phyloP scores from a whole-genome alignment of 2,329 filamentous ascomycete species.

The Pseudocercospora macadamiae region DNA sequence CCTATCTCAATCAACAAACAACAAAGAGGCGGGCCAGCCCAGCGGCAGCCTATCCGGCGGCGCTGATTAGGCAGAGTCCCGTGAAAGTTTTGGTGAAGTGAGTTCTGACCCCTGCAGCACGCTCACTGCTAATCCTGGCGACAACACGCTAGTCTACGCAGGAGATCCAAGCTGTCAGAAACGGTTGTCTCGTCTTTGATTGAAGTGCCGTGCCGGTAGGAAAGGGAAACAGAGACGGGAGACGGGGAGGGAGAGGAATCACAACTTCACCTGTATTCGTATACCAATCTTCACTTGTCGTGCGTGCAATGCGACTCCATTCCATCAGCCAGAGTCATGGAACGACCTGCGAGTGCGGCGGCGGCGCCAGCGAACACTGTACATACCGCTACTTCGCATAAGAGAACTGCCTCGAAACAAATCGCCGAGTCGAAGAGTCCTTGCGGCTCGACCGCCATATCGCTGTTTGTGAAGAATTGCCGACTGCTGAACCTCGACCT shows the following conservation, averaged over 20 bases:
- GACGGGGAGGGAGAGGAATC: no score
- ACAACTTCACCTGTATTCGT: no score
- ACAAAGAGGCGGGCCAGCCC: no score
- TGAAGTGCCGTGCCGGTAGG: not conserved
- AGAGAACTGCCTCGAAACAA: conserved; percentile 23
- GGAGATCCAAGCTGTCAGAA: conserved; percentile 6
- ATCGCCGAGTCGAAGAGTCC: conserved; percentile 8
- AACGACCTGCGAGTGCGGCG: conserved; percentile 12
- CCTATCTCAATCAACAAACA: no score
- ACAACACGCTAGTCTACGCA: conserved; percentile 2
- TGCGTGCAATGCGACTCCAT: not conserved
- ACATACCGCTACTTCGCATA: conserved; percentile 16
- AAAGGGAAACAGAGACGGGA: not conserved
- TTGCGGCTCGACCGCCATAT: conserved; percentile 43
- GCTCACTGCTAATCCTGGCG: not conserved
- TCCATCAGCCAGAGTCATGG: conserved; percentile 14
- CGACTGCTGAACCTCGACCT: conserved; percentile 79
- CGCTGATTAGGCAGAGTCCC: no score
- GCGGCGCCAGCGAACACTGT: conserved; percentile 6
- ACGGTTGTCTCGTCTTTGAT: conserved; percentile 2
- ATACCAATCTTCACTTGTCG: not conserved
- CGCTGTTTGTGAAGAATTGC: conserved; percentile 79
- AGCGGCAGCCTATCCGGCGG: no score
- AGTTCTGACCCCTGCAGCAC: not conserved
- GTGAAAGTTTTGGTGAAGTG: no score